Evolutionary conservation across 179 eudicot genomes (phyloP).

Genomic region (Spergularia azorica): DNA sequence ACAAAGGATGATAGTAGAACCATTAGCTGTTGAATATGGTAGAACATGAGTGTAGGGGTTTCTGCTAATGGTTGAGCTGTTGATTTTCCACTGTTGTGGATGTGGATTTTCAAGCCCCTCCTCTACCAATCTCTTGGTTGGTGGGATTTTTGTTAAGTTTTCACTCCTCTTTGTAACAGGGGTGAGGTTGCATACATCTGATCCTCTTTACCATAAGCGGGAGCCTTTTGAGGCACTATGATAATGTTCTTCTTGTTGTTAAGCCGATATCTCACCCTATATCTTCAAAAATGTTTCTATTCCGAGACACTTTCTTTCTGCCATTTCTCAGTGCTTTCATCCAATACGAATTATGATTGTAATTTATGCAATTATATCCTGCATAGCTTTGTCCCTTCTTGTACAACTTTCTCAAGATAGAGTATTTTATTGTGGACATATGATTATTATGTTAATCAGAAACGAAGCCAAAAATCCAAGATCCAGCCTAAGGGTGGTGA

Average conservation of each 20-base stretch:
- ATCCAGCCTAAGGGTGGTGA: constrained; percentile 39
- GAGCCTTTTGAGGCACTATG: too few species aligned
- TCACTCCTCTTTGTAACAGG: too few species aligned
- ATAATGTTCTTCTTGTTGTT: not conserved
- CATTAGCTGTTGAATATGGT: too few species aligned
- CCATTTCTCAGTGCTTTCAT: not conserved
- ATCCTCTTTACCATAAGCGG: too few species aligned
- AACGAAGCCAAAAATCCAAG: constrained; percentile 48
- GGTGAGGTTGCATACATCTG: too few species aligned
- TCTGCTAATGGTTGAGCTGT: too few species aligned
- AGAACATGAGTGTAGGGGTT: too few species aligned
- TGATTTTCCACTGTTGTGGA: too few species aligned
- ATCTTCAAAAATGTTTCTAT: not conserved
- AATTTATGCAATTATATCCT: not conserved
- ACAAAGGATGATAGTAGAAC: too few species aligned
- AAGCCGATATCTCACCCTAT: not conserved
- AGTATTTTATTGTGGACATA: not conserved
- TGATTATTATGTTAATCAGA: constrained; percentile 36
- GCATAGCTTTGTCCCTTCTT: not conserved
- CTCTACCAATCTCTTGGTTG: too few species aligned
- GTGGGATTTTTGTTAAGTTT: too few species aligned
- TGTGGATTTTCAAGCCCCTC: too few species aligned
- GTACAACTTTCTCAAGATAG: not conserved
- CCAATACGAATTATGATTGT: not conserved
- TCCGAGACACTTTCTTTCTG: not conserved